Conservation (phyloP, 2,329 filamentous ascomycete genomes). For the Penicillium aurantiogriseum region DNA sequence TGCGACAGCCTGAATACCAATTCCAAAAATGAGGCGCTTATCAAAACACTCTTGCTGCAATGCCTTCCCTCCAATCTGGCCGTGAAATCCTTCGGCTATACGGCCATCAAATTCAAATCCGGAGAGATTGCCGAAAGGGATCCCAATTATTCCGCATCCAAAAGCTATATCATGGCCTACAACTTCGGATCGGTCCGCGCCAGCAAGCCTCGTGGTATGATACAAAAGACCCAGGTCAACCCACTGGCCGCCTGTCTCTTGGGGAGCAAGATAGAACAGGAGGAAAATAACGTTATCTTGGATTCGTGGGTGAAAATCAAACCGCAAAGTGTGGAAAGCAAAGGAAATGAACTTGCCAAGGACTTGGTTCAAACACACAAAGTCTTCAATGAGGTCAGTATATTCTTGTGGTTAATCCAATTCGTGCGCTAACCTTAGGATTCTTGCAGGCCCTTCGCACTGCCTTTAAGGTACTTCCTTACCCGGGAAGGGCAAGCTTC, state of each 20-base stretch:
- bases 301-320: neutral
- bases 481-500: neutral
- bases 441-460: neutral
- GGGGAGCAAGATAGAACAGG: neutral
- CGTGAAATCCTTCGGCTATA: neutral
- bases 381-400: neutral
- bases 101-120: neutral
- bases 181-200: neutral
- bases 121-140: neutral
- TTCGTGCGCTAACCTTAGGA: neutral
- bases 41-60: slow-evolving; percentile 49
- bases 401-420: neutral
- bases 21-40: slow-evolving; percentile 42
- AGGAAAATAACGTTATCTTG: neutral
- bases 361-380: neutral
- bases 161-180: neutral
- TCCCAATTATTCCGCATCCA: neutral
- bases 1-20: slow-evolving; percentile 44
- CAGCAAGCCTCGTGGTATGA: neutral
- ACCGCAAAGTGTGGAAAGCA: neutral
- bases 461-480: neutral
- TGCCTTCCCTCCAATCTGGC: slow-evolving; percentile 50
- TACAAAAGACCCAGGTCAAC: neutral
- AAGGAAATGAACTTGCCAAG: neutral
- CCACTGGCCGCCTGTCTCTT: neutral